Percentiles rank a stretch among this genome's conserved stretches.
These are phyloP conservation scores for Hibiscus syriacus DNA, from an alignment of 345 rosid species.

Conservation along the genomic window DNA sequence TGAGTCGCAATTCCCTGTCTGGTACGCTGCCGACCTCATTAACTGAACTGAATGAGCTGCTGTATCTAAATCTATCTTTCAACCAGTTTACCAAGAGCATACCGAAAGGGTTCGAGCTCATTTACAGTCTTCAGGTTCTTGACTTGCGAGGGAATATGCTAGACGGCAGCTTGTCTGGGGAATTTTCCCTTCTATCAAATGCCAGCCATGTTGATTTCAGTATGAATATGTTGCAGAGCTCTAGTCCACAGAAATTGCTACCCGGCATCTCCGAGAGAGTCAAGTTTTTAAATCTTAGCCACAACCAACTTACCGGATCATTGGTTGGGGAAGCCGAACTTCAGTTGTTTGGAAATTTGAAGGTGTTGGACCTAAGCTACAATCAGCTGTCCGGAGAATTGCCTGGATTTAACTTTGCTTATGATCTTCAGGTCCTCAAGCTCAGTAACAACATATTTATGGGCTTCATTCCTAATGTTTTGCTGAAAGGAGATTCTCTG, in stretches of 20 bases:
- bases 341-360: slow-evolving; percentile 59
- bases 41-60: slow-evolving; percentile 50
- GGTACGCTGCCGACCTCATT: slow-evolving; percentile 58
- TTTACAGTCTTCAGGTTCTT: slow-evolving; percentile 60
- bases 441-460: slow-evolving; percentile 83
- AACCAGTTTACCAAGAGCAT: slow-evolving; percentile 55
- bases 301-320: slow-evolving; percentile 81
- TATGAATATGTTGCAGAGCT: slow-evolving; percentile 57
- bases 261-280: slow-evolving; percentile 81
- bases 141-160: slow-evolving; percentile 78
- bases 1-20: slow-evolving; percentile 77
- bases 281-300: slow-evolving; percentile 68
- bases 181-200: slow-evolving; percentile 74
- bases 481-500: slow-evolving; percentile 84
- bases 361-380: slow-evolving; percentile 87
- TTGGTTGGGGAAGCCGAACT: slow-evolving; percentile 51
- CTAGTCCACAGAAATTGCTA: slow-evolving; percentile 53
- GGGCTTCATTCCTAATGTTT: slow-evolving; percentile 79
- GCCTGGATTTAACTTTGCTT: slow-evolving; percentile 84
- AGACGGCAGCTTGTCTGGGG: slow-evolving; percentile 67
- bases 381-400: slow-evolving; percentile 86
- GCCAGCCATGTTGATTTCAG: slow-evolving; percentile 80
- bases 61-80: slow-evolving; percentile 64
- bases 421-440: slow-evolving; percentile 85
- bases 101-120: slow-evolving; percentile 69